Base-by-base conservation (phyloP, 2,329 filamentous ascomycete genomes). In the Mycosphaerella sp. region DNA sequence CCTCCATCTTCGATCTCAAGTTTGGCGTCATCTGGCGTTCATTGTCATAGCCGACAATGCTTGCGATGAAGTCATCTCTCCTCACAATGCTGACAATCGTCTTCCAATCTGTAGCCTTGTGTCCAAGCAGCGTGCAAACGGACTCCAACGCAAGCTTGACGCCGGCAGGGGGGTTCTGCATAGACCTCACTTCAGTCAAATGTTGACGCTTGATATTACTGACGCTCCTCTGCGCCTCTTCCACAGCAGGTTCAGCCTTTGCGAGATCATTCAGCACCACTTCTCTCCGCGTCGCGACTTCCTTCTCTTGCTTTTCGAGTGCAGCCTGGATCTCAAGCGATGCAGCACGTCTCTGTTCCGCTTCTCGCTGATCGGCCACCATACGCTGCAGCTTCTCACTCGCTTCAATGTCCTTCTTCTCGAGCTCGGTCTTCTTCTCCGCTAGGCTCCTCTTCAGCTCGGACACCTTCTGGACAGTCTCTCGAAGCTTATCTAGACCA, bases 121-220 rank as follows among this genome's bases (percentile, higher is more conserved):
- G 89, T 11, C 92, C 92, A 51, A 98, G 82, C 45, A 98, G 76
- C 0, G 91, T 93, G 75, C 93, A 97, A 5, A 98, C 95, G n/a
- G 93, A 89, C 69, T 97, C 92, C 54, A 98, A 79, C 2, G 93
- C 89, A 63, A 97, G 82, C 67, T 89, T 86, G 63, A 98, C 95
- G 77, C 90, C 89, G 62, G 84, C 79, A 7, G 93, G 93, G 6
- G 93, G 93, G 65, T 89, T 95, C 62, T 85, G 84, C 93, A 98
- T 97, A 61, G 92, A 95, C 68, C 93, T 84, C 48, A 98, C 92
- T 83, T 98, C 93, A 10, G 91, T 96, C 61, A 98, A 79, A 72
- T 98, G 93, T 70, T 95, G 90, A 68, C 87, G 84, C 78, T 97
- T 98, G 77, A 98, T 98, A 77, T 95, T 96, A 76, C 88, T 93